Conservation (phyloP, 2,329 filamentous ascomycete genomes). For the Phymatotrichopsis omnivora region DNA sequence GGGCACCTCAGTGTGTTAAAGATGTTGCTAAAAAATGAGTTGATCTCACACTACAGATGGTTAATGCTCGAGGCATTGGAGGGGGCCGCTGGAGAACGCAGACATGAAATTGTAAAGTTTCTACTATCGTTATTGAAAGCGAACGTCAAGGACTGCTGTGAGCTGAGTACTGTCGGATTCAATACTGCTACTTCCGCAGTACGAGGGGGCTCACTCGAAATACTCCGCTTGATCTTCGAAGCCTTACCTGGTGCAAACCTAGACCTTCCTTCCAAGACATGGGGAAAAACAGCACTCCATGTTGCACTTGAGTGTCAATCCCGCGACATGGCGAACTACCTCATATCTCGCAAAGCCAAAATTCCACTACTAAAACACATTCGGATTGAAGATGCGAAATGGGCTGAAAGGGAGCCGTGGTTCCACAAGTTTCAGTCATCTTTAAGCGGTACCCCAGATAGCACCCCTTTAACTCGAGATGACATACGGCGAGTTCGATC, state of each 20-base stretch:
- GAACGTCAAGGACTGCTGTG: background rate
- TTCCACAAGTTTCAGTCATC: background rate
- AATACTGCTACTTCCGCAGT: background rate
- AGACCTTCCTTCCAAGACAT: background rate
- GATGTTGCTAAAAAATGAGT: too few species aligned
- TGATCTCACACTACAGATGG: background rate
- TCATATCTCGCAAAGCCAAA: background rate
- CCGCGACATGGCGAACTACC: background rate
- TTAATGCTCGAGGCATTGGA: background rate
- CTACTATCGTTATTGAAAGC: background rate
- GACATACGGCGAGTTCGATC: background rate
- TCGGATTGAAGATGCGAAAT: background rate
- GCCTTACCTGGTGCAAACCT: background rate
- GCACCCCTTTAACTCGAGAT: background rate
- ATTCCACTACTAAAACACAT: background rate
- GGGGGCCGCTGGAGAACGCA: background rate
- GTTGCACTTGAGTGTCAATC: constrained; percentile 1
- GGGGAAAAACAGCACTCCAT: background rate
- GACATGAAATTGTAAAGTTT: background rate
- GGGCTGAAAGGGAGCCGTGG: background rate
- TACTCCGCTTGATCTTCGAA: background rate
- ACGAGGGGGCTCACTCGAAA: background rate
- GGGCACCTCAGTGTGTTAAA: too few species aligned
- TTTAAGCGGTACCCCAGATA: background rate
- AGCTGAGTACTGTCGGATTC: background rate